Evolutionary conservation across 305 asterid genomes (phyloP), one percentile per base, ranked within the genome.

Genomic region (Ajuga reptans): DNA sequence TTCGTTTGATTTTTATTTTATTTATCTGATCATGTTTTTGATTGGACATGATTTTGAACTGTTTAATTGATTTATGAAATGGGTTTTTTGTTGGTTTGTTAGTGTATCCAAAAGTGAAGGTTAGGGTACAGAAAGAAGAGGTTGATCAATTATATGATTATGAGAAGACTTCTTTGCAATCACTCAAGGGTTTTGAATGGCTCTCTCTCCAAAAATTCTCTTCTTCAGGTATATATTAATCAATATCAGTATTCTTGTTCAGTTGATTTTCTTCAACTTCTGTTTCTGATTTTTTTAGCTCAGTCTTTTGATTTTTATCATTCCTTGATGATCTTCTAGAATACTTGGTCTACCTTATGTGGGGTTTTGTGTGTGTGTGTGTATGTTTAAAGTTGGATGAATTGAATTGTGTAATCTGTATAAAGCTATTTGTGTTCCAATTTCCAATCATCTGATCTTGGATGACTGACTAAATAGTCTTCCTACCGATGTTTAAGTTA

Each of bases 51-150:
- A 58, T n/a, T 43, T 54, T 41, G 17, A n/a, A 68, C 37, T 27
- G 5, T 39, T 29, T 42, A 51, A 2, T n/a, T 41, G n/a, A n/a
- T 51, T 68, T 64, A 55, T 72, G 75, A 75, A 15, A 45, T 73
- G 82, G 82, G 65, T 69, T 3, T 3, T 46, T 17, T 33, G 39
- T 14, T 50, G 60, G 1, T 5, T 12, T 9, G 64, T 61, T 55
- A 86, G 92, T 83, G 90, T 86, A 86, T 72, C 92, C 92, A 53
- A 86, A 78, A 71, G 92, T 86, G 75, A 86, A 81, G 82, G 92
- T 84, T 82, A 84, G 76, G 64, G 78, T 50, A 42, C 80, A 84
- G 63, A 72, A 70, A 69, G 92, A 84, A 69, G 92, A 83, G 64
- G 90, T 73, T 68, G 90, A 81, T 73, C 79, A 74, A 42, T n/a